Evolutionary conservation across 2,329 filamentous ascomycete species (phyloP).

Genomic region (Colletotrichum sublineola): DNA sequence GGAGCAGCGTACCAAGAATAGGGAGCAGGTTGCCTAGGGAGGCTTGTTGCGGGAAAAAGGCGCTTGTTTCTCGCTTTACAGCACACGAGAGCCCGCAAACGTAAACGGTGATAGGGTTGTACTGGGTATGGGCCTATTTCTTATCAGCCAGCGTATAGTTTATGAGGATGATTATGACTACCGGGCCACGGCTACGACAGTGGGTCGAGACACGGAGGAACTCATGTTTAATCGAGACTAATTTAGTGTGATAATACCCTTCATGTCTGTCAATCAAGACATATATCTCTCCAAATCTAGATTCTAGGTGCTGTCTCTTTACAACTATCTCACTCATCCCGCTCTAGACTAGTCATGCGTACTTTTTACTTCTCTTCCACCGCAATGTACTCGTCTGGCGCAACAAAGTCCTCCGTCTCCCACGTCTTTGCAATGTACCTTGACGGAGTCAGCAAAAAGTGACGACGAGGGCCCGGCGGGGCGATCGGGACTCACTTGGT

Average conservation of each 20-base stretch:
- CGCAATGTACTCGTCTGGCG: constrained; percentile 50
- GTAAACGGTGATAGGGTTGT: too few relatives aligned
- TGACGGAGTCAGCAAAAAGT: background rate
- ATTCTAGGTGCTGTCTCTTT: background rate
- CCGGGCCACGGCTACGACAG: background rate
- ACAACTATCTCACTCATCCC: background rate
- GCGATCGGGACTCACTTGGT: constrained; percentile 66
- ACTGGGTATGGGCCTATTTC: background rate
- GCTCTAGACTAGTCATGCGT: rapidly evolving
- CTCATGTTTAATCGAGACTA: too few relatives aligned
- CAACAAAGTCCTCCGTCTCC: constrained; percentile 53
- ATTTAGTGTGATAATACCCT: background rate
- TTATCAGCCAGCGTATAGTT: background rate
- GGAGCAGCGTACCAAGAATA: constrained; percentile 32
- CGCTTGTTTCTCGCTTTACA: background rate
- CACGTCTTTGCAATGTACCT: constrained; percentile 60
- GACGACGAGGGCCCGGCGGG: background rate
- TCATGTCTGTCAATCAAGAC: background rate
- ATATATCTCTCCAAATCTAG: background rate
- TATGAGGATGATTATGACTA: background rate
- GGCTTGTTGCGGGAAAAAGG: background rate
- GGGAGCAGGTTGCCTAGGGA: constrained; percentile 37
- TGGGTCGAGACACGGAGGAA: background rate
- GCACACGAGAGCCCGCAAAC: too few relatives aligned
- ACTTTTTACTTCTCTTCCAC: constrained; percentile 47